Percentiles rank a stretch among this genome's conserved stretches.
phyloP scores from a whole-genome alignment of 495 filamentous ascomycete genomes.

The Aspergillus indologenus region DNA sequence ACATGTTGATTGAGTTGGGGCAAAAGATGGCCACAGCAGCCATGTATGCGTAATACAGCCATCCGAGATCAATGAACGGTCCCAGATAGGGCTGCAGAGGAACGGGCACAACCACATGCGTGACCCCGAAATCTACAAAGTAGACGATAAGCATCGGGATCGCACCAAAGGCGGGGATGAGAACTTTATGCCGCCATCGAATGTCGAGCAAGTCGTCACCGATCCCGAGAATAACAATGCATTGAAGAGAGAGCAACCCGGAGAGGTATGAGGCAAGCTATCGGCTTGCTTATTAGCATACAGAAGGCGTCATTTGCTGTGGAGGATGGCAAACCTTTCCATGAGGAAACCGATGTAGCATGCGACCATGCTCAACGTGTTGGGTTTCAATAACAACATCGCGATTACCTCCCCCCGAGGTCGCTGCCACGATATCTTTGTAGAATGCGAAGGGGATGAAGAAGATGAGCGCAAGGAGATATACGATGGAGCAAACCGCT shows the following conservation, averaged over 20 bases:
- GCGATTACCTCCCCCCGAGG: slow-evolving; percentile 87
- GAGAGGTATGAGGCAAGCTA: slow-evolving; percentile 95
- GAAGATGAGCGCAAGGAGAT: slow-evolving; percentile 77
- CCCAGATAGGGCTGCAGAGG: slow-evolving; percentile 81
- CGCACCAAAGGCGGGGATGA: slow-evolving; percentile 91
- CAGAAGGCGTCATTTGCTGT: neutral
- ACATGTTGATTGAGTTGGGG: slow-evolving; percentile 97
- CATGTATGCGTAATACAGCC: slow-evolving; percentile 96
- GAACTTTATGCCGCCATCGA: slow-evolving; percentile 96
- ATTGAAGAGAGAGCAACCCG: slow-evolving; percentile 86
- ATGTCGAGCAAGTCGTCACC: slow-evolving; percentile 98
- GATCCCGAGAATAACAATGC: slow-evolving; percentile 83
- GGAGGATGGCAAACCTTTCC: slow-evolving; percentile 62
- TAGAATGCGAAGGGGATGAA: slow-evolving; percentile 98
- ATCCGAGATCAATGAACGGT: slow-evolving; percentile 76
- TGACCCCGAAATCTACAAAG: slow-evolving; percentile 97
- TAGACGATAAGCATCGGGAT: slow-evolving; percentile 96
- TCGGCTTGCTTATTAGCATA: slow-evolving; percentile 3
- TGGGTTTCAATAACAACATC: slow-evolving; percentile 69
- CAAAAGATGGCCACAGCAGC: slow-evolving; percentile 90
- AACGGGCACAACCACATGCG: slow-evolving; percentile 84
- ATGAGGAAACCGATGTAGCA: slow-evolving; percentile 89
- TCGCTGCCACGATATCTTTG: slow-evolving; percentile 95
- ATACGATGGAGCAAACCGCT: slow-evolving; percentile 89
- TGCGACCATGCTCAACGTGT: slow-evolving; percentile 71